These are phyloP conservation scores for Xylariaceae sp. DNA, from an alignment of 2,329 filamentous ascomycete species.

Conservation along the genomic window DNA sequence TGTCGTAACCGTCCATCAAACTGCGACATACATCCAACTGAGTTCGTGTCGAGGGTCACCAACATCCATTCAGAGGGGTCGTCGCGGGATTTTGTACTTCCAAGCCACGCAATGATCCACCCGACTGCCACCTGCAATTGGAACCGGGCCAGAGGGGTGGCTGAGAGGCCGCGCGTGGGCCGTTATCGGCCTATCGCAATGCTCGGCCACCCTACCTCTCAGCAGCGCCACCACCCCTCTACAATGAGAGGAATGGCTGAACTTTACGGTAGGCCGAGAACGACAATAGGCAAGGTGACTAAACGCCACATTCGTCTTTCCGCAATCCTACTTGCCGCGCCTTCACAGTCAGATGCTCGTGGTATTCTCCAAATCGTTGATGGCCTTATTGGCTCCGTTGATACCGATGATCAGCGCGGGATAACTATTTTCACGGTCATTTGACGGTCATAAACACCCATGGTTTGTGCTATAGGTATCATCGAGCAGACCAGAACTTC, in stretches of 20 bases:
- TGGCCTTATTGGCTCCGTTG: conserved; percentile 10
- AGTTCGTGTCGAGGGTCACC: conserved; percentile 19
- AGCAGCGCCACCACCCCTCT: not conserved
- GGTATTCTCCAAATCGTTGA: conserved; percentile 2
- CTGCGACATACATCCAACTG: conserved; percentile 21
- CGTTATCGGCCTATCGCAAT: no score
- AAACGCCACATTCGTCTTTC: conserved; percentile 22
- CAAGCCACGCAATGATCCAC: conserved; percentile 13
- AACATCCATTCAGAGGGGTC: conserved; percentile 3
- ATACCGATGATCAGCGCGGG: conserved; percentile 16
- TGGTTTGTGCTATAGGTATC: not conserved
- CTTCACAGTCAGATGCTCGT: conserved; percentile 12
- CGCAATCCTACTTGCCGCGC: conserved; percentile 4
- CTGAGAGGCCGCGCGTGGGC: conserved; percentile 1
- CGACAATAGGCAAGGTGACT: no score
- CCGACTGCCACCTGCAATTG: no score
- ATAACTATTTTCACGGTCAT: conserved; percentile 15
- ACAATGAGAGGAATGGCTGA: no score
- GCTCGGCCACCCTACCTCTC: no score
- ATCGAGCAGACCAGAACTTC: conserved; percentile 7
- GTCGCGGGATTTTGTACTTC: conserved; percentile 16
- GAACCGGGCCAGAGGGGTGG: conserved; percentile 7
- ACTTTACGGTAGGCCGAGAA: no score
- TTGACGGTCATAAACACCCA: conserved; percentile 12
- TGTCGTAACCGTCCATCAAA: conserved; percentile 12